Evolutionary conservation across 179 eudicot species (phyloP).

Genomic region (Nepenthes alata): DNA sequence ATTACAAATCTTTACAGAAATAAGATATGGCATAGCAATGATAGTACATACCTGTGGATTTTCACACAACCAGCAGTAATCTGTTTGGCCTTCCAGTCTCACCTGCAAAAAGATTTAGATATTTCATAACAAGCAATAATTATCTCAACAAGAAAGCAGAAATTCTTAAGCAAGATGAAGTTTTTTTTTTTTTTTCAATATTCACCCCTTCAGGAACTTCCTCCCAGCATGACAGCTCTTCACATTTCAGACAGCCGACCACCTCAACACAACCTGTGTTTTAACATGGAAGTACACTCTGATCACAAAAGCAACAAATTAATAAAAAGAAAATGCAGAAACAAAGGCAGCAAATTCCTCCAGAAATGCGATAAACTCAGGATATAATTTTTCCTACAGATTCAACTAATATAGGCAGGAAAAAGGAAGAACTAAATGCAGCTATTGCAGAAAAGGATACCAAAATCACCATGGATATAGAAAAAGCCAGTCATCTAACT

Average conservation of each 20-base stretch:
- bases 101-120: conserved; percentile 28
- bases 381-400: too few relatives aligned
- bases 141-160: too few relatives aligned
- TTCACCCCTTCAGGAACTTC: conserved; percentile 65
- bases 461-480: background rate
- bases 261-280: conserved; percentile 66
- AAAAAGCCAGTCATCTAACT: too few relatives aligned
- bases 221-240: conserved; percentile 59
- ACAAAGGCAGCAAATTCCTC: background rate
- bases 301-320: too few relatives aligned
- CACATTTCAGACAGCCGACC: conserved; percentile 58
- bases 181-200: background rate
- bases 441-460: background rate
- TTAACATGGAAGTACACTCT: background rate
- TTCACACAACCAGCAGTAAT: conserved; percentile 79
- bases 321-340: background rate
- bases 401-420: too few relatives aligned
- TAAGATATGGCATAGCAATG: background rate
- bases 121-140: too few relatives aligned
- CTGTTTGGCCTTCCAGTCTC: conserved; percentile 65
- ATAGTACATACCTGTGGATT: conserved; percentile 44
- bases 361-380: too few relatives aligned
- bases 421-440: too few relatives aligned
- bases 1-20: background rate
- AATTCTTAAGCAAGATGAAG: background rate